Evolutionary conservation across 2,329 filamentous ascomycete species (phyloP).

Genomic region (Chlorencoelia australis): DNA sequence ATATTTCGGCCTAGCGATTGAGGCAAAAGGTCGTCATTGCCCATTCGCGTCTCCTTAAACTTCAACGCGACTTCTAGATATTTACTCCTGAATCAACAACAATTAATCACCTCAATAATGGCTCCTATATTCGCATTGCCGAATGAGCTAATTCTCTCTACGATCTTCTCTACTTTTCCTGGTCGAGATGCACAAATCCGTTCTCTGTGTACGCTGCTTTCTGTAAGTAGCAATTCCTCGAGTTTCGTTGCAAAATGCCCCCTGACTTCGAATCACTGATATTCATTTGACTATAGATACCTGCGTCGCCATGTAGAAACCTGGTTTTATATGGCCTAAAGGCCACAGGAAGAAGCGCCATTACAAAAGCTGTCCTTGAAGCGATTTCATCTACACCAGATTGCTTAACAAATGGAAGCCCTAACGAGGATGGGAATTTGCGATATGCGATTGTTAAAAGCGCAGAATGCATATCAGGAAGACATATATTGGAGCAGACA

Average conservation of each 20-base stretch:
- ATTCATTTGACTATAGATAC: constrained; percentile 2
- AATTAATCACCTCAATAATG: constrained; percentile 28
- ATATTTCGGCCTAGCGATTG: too few relatives aligned
- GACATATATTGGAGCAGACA: constrained; percentile 68
- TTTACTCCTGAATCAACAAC: too few relatives aligned
- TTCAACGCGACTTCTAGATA: too few relatives aligned
- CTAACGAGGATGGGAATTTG: constrained; percentile 40
- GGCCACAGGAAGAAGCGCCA: constrained; percentile 74
- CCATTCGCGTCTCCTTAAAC: too few relatives aligned
- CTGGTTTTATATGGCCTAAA: constrained; percentile 76
- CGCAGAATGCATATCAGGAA: constrained; percentile 65
- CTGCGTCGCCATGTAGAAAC: constrained; percentile 31
- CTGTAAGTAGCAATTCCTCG: too few relatives aligned
- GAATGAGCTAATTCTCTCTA: constrained; percentile 38
- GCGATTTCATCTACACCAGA: constrained; percentile 31
- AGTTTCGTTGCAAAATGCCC: too few relatives aligned
- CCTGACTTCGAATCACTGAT: constrained; percentile 11
- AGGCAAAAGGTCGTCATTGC: too few relatives aligned
- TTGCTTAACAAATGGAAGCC: constrained; percentile 44
- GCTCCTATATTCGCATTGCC: constrained; percentile 39
- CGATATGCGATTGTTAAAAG: constrained; percentile 56
- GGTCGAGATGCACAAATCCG: constrained; percentile 50
- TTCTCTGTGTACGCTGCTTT: constrained; percentile 45
- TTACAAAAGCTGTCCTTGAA: constrained; percentile 53
- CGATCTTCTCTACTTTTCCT: constrained; percentile 40